Conservation (phyloP, 164 flowering plant genomes). For the Saururus chinensis region DNA sequence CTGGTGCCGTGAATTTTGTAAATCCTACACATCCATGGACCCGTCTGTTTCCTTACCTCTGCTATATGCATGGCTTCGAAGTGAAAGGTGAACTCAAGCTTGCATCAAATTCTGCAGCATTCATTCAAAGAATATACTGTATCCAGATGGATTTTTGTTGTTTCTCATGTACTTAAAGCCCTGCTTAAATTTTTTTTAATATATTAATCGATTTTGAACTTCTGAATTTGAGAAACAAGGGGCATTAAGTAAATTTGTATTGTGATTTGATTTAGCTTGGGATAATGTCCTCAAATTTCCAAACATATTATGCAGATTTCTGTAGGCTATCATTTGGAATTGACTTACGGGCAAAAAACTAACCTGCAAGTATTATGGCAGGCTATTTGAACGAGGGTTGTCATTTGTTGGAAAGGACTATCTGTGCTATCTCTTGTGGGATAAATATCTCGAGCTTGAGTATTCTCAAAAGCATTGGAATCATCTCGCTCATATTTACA, state of each 20-base stretch:
- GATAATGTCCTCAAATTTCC: not conserved
- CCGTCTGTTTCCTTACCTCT: too few species aligned
- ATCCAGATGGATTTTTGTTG: not conserved
- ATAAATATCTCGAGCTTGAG: slow-evolving; percentile 70
- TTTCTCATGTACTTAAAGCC: not conserved
- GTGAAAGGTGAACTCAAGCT: too few species aligned
- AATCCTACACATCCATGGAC: too few species aligned
- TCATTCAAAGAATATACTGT: too few species aligned
- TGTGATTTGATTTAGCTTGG: not conserved
- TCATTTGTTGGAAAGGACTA: slow-evolving; percentile 83
- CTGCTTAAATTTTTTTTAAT: not conserved
- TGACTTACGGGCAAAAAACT: too few species aligned
- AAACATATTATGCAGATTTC: too few species aligned
- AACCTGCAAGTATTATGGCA: slow-evolving; percentile 16
- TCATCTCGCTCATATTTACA: slow-evolving; percentile 49
- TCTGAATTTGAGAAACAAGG: not conserved
- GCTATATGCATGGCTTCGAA: too few species aligned
- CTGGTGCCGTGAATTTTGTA: too few species aligned
- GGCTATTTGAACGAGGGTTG: slow-evolving; percentile 66
- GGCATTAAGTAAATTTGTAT: not conserved
- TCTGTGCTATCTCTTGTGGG: slow-evolving; percentile 72
- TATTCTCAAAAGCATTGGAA: slow-evolving; percentile 72
- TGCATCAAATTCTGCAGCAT: too few species aligned
- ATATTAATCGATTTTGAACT: not conserved
- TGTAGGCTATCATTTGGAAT: too few species aligned